Base-by-base conservation (phyloP, 148 eudicot species). In the Euryodendron excelsum region DNA sequence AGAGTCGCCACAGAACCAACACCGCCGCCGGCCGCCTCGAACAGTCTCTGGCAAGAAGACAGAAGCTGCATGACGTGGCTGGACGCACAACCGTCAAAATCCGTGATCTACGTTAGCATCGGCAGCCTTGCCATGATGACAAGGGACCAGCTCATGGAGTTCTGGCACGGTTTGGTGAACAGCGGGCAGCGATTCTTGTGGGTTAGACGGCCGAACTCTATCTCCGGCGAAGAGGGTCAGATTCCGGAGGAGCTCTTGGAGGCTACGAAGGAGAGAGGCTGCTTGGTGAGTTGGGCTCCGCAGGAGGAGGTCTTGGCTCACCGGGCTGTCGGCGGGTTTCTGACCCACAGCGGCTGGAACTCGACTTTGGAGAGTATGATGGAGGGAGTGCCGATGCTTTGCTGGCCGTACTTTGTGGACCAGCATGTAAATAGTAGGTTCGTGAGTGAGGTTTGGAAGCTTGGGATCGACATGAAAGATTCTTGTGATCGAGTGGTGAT, bases 281-380 rank as follows among this genome's bases (percentile, higher is more conserved):
- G 53, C 11, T 58, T 83, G 6, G 83, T 81, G 78, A 75, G 64
- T 18, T 86, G 88, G 88, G 85, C 80, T 1, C 86, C 82, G 11
- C 89, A 86, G 68, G 81, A 84, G 65, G 82, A 79, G 64, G 85
- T 86, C 0, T 44, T 86, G 34, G 76, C 79, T 36, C 89, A 86
- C 39, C 76, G 47, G 0, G 79, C 87, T 0, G 39, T 84, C 3
- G 87, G 83, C n/a, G 85, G 77, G 45, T 86, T 86, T 79, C 33
- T 84, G 36, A 86, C 87, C 17, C 89, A 86, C 66, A 74, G 82
- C 74, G 89, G 89, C 25, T 86, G 89, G 89, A 84, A 84, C 75
- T 86, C 89, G 47, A 86, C 83, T 14, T 18, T 86, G 50, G 89
- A 86, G 62, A 79, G 89, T 5, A 50, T 86, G 60, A 48, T 67